Evolutionary conservation across 352 stramenopile genomes (phyloP), one percentile per base, ranked within the genome.

Genomic region (Globisporangium lucens): DNA sequence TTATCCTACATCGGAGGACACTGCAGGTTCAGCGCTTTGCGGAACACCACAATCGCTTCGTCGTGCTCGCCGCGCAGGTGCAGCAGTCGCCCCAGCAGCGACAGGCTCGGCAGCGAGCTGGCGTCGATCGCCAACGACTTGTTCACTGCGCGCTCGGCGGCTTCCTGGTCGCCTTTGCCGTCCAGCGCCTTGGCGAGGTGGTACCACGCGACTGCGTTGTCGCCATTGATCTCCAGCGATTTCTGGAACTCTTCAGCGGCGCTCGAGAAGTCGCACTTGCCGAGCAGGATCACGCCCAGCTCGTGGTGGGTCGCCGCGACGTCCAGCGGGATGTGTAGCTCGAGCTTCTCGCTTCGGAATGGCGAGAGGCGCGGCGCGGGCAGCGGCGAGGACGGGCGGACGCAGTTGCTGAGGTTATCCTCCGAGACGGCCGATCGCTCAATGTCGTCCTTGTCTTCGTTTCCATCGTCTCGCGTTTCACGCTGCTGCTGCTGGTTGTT

Each of bases 161-260:
- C 72, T 9, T 65, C 65, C 27, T 62, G 67, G 56, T 86, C 71
- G 2, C 82, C 78, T 8, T 68, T 68, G 0, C 75, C 77, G 53
- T 91, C 83, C n/a, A 90, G 55, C 22, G 81, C 83, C 66, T 83
- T 91, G 13, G 83, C 83, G 46, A 89, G 71, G 53, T 89, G 70
- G 46, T 85, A 82, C 79, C 79, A 89, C n/a, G 71, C 55, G 5
- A 64, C 63, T 3, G 80, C 75, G 33, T 85, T 80, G 10, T 69
- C 55, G 8, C 61, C 29, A 30, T 88, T 66, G 7, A 90, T 56
- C 17, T 76, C 66, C 12, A 89, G 61, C 6, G 77, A 77, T 22
- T 77, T 75, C 41, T 82, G 74, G 27, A 91, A 75, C 53, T 80
- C 78, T 2, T 65, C 36, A 2, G 71, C 73, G 4, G 83, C 83